Base-by-base conservation (phyloP, 1,139 yeast genomes). In the Pichia sp. region DNA sequence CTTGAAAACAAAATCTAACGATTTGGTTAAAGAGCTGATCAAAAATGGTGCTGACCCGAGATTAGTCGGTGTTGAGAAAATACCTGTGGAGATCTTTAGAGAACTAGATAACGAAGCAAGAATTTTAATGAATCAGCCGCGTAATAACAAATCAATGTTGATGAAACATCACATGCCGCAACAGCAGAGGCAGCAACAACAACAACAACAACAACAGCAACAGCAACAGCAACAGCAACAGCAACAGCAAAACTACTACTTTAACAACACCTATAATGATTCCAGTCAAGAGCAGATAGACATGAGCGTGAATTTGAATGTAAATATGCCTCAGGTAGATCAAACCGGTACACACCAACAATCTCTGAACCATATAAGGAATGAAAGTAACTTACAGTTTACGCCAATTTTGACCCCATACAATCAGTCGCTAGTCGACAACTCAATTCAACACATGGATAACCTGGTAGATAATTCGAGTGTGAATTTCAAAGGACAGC, bases 21-120 rank as follows among this genome's bases (percentile, higher is more conserved):
- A 64, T 39, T 58, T 79, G 36, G 69, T 69, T 4, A 66, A 67
- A 43, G 43, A 47, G 36, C 43, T 59, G 33, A 31, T 59, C 23
- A 43, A 44, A 36, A 41, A 50, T 49, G 77, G 79, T 16, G 78
- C 79, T 39, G 77, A 75, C 55, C 42, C 47, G 5, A 38, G 44
- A 8, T 11, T 46, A 16, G 53, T 55, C 28, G 60, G 55, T n/a
- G 8, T 46, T 11, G 43, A 49, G 10, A 49, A 49, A 27, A 48
- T 56, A 6, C 55, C 57, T 4, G 26, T 39, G 34, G 56, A 55
- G 37, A 39, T 63, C 11, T 34, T 55, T 38, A 47, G 58, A 46
- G 56, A 58, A 45, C 29, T 55, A 35, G 53, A 59, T 34, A 38
- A 49, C n/a, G 36, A 34, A 11, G 6, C 36, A 34, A 34, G 7